phyloP scores from a whole-genome alignment of 129 eudicot species.

The Scalesia atractyloides region DNA sequence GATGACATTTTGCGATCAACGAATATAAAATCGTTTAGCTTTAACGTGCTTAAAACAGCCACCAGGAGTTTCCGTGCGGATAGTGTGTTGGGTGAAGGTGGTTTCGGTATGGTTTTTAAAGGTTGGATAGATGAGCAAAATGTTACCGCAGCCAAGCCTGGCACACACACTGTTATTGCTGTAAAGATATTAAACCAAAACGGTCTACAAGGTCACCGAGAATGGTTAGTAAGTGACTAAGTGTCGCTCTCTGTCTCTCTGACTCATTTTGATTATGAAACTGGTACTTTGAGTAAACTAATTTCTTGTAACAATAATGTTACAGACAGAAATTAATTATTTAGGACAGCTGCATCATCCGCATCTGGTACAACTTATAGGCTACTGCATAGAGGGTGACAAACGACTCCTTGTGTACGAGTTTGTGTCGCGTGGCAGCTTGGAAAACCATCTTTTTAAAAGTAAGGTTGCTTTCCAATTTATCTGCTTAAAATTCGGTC shows the following conservation, averaged over 20 bases:
- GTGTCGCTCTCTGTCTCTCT: constrained; percentile 16
- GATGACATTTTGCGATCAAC: constrained; percentile 60
- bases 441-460: constrained; percentile 80
- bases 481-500: not conserved
- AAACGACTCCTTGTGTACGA: constrained; percentile 71
- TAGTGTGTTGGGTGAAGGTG: constrained; percentile 84
- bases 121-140: constrained; percentile 76
- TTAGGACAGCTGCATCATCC: constrained; percentile 76
- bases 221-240: constrained; percentile 78
- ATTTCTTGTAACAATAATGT: constrained; percentile 5
- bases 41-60: constrained; percentile 50
- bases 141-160: constrained; percentile 60
- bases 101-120: constrained; percentile 71
- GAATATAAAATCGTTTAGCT: constrained; percentile 54
- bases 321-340: constrained; percentile 70
- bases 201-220: constrained; percentile 72
- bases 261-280: not conserved
- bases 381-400: constrained; percentile 77
- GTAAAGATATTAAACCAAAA: constrained; percentile 65
- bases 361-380: constrained; percentile 66
- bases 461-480: constrained; percentile 42
- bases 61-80: constrained; percentile 78
- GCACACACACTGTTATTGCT: constrained; percentile 68
- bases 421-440: constrained; percentile 83
- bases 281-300: not conserved